A percentile compares a stretch with the other conserved stretches of the same genome.
Evolutionary conservation across 257 asterid species (phyloP).

Genomic region (Parsonsia alboflavescens): DNA sequence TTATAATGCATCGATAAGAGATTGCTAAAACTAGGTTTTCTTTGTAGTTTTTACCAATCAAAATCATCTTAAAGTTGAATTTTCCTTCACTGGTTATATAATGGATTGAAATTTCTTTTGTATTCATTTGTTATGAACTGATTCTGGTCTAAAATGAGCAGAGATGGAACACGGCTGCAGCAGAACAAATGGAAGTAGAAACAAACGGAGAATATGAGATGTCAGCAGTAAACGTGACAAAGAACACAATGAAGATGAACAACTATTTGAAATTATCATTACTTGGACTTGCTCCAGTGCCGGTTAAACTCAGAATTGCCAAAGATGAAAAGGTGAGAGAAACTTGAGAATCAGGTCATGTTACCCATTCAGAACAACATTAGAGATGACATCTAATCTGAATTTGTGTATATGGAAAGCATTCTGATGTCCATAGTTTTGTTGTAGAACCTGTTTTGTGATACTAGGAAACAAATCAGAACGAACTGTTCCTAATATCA

Average conservation of each 20-base stretch:
- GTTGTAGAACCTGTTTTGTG: no score
- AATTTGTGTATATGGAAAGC: no score
- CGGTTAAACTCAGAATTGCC: neutral
- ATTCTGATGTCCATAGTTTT: no score
- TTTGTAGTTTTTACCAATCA: no score
- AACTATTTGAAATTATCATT: conserved; percentile 2
- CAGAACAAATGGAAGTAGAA: conserved; percentile 14
- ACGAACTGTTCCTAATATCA: no score
- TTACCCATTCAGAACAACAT: no score
- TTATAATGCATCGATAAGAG: neutral
- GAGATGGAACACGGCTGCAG: conserved; percentile 5
- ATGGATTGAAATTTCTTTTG: neutral
- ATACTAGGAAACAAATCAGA: no score
- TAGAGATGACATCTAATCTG: no score
- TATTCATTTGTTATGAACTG: neutral
- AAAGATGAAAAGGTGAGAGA: neutral
- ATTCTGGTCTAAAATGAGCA: neutral
- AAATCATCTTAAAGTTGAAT: no score
- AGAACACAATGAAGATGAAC: conserved; percentile 13
- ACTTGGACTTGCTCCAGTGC: conserved; percentile 8
- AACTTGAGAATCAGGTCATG: neutral
- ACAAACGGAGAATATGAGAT: conserved; percentile 1
- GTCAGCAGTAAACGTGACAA: conserved; percentile 4
- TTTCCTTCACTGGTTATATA: no score
- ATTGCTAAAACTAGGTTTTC: neutral